These are phyloP conservation scores for Malus sieversii DNA, from an alignment of 306 rosid species.

Conservation along the genomic window DNA sequence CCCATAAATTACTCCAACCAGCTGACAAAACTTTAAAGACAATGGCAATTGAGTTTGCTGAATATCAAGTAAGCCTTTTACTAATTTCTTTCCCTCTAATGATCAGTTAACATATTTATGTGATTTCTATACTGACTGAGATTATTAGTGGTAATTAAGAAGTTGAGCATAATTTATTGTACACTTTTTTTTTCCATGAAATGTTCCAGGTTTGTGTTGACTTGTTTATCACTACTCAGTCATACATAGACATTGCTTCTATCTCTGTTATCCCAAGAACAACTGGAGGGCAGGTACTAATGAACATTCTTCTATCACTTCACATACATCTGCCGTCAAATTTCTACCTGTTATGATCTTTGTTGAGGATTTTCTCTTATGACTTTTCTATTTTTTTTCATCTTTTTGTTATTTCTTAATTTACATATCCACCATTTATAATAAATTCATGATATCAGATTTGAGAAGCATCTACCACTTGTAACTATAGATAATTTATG, in stretches of 20 bases:
- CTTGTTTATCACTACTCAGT: constrained; percentile 82
- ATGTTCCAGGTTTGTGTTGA: constrained; percentile 85
- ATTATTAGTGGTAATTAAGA: neutral
- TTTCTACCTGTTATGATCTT: neutral
- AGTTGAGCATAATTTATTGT: constrained; percentile 5
- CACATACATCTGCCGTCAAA: neutral
- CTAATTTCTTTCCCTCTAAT: constrained; percentile 15
- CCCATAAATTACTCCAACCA: constrained; percentile 92
- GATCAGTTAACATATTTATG: neutral
- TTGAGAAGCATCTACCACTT: neutral
- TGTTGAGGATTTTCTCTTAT: neutral
- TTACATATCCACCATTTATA: neutral
- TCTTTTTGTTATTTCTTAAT: neutral
- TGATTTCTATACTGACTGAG: neutral
- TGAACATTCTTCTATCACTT: neutral
- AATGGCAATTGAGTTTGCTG: constrained; percentile 88
- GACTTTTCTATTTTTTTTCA: neutral
- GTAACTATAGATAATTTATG: neutral
- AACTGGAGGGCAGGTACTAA: constrained; percentile 92
- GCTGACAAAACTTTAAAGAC: constrained; percentile 80
- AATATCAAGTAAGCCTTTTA: constrained; percentile 59
- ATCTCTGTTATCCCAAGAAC: constrained; percentile 83
- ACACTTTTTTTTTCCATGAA: constrained; percentile 14
- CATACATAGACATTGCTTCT: constrained; percentile 81
- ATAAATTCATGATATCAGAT: neutral